Base-by-base conservation (phyloP, 2,329 filamentous ascomycete genomes). In the Botrytis elliptica region DNA sequence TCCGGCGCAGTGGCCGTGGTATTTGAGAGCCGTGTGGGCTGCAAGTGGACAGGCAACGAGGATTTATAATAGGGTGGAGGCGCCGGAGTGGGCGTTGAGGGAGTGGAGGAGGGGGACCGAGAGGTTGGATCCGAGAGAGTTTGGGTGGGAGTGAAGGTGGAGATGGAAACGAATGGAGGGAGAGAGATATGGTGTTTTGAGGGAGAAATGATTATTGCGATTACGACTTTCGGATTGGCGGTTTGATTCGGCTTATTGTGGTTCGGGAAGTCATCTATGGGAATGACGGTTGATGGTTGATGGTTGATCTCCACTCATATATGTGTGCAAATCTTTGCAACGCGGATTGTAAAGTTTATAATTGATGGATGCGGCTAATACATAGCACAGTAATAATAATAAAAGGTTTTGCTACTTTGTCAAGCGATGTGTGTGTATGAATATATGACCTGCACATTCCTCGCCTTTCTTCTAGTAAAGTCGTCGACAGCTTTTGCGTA, bases 1-100 rank as follows among this genome's bases (percentile, higher is more conserved):
- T 25, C 66, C 66, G 18, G 6, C 25, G 66, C 66, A 68, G 66
- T 68, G 66, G 49, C 49, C n/a, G 18, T 68, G n/a, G n/a, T 68
- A 68, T 33, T 33, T 68, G 49, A 68, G 66, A 18, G 16, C n/a
- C 4, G 3, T 68, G 25, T 68, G 49, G 66, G 20, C 10, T 6
- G 49, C 25, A 6, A 1, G 4, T n/a, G 49, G 65, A 1, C 36
- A 25, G 1, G 9, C 6, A 10, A 57, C 49, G 18, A 22, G 3
- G 36, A 33, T 68, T 33, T 68, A 16, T 25, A 55, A 68, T 42
- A 9, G 36, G n/a, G 9, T 16, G 3, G 36, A 4, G 25, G 49
- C 36, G 38, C 36, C 38, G 36, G 66, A 33, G 16, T 6, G 25
- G 25, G 7, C 8, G 18, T 29, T 68, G 5, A 42, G 38, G 18